Evolutionary conservation across 1,139 yeast species (phyloP), one percentile per base, ranked within the genome.

Genomic region (Debaryomycetaceae sp.): DNA sequence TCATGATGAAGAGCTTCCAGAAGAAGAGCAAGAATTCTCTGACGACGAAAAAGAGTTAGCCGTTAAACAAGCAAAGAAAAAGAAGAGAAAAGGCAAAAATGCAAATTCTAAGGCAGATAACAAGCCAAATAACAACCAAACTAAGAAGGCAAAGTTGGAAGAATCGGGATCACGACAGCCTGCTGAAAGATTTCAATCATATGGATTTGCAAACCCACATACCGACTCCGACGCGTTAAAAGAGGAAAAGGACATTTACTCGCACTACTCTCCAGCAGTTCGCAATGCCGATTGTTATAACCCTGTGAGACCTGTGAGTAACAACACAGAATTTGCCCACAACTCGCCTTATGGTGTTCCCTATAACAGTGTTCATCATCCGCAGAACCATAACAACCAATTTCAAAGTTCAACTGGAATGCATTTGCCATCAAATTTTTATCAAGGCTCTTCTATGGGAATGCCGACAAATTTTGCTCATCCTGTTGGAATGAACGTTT

Each of bases 1-100:
- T 60, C 87, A 89, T 60, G 99, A 93, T 63, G 99, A 93, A 67
- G 99, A 93, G 57, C 66, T 91, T 23, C 91, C 97, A 0, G 88
- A 82, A 54, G 95, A 87, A 36, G 98, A 93, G 60, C 97, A 89
- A 60, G 98, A 93, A 57, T 93, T 85, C 54, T 88, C 97, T 0
- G 98, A 93, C 59, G 98, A 93, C 64, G 97, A 91, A 60, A 77
- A 77, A 54, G 98, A 91, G 53, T 57, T 65, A 55, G 78, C 76
- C 9, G 76, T 78, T 4, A 81, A 80, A 56, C 87, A 82, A 56
- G 73, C 76, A 17, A 69, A 73, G 43, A 83, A 80, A 65, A 83
- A 80, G 59, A 78, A 72, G 54, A 75, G 72, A 52, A 72, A 70
- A 45, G 66, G 70, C 44, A 70, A 69, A 47, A 69, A 63, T 42